Evolutionary conservation across 768 basidiomycete species (phyloP), one percentile per base, ranked within the genome.

Genomic region (Boletus subcaerulescens): DNA sequence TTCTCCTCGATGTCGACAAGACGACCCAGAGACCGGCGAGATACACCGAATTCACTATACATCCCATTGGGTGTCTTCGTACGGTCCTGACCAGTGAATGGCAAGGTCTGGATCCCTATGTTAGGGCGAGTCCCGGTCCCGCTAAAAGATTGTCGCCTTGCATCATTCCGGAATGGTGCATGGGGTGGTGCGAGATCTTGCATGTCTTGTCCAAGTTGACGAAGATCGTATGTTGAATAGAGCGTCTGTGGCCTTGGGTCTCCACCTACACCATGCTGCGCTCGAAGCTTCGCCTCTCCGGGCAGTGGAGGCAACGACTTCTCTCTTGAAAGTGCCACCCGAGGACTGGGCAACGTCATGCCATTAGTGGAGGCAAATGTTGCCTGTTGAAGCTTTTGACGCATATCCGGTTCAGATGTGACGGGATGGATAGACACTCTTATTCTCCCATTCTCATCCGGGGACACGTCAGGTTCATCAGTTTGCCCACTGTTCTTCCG

Each of bases 251-350:
- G 86, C 33, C 86, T 79, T 7, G 64, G 58, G 40, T 86, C 85
- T 2, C 61, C 64, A 18, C 69, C 61, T 52, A 68, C 35, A 35
- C 53, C 38, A 6, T 73, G 69, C n/a, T 73, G 73, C 14, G 71
- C 64, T 35, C 75, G 76, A 26, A 73, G 71, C 46, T 73, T 73
- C 63, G 77, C 77, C 22, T 81, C 80, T 15, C 76, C 79, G 3
- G 87, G 91, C 40, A 93, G 77, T 11, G 91, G 90, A 5, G 91
- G 91, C 4, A 93, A 71, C 6, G 83, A 86, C 63, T 93, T 93
- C 56, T 92, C 89, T 46, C 86, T 76, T 17, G 75, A 72, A 51
- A 80, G 57, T 35, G 38, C 31, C 24, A 54, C 44, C 22, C 66
- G 64, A 33, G 57, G 32, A 24, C 60, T 72, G 22, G 69, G 65